Evolutionary conservation across 352 stramenopile species (phyloP).

Genomic region (Phytopythium delawarense): DNA sequence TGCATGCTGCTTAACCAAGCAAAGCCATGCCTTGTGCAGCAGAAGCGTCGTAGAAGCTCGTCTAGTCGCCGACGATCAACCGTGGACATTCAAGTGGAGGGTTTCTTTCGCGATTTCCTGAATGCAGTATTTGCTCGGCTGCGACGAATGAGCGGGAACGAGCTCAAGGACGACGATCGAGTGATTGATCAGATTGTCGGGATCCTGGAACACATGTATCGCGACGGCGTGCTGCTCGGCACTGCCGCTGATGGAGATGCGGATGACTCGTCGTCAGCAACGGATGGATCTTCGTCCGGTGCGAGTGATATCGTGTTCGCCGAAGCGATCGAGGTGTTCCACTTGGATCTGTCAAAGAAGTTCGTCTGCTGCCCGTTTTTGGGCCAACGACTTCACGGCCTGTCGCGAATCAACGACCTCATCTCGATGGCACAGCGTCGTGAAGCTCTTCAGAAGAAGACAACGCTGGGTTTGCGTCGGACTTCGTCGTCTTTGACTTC

Average conservation of each 20-base stretch:
- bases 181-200: constrained; percentile 72
- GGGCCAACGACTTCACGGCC: constrained; percentile 60
- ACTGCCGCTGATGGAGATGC: constrained; percentile 11
- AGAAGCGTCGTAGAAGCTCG: constrained; percentile 53
- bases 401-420: constrained; percentile 70
- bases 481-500: constrained; percentile 27
- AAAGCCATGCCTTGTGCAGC: constrained; percentile 67
- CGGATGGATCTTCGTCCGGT: constrained; percentile 9
- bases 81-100: constrained; percentile 47
- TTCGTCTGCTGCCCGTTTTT: constrained; percentile 85
- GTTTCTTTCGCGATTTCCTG: constrained; percentile 80
- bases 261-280: constrained; percentile 10
- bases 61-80: constrained; percentile 27
- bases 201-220: constrained; percentile 67
- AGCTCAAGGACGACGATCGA: constrained; percentile 79
- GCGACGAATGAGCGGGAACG: constrained; percentile 55
- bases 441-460: constrained; percentile 61
- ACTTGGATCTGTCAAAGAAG: constrained; percentile 83
- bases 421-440: constrained; percentile 71
- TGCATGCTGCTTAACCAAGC: constrained; percentile 60
- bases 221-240: constrained; percentile 54
- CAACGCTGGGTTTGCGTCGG: constrained; percentile 44
- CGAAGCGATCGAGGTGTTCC: constrained; percentile 76
- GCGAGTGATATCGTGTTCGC: constrained; percentile 47
- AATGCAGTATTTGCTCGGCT: constrained; percentile 66